These are phyloP conservation scores for Trichoderma semiorbis DNA, from an alignment of 2,329 filamentous ascomycete genomes.

Conservation along the genomic window DNA sequence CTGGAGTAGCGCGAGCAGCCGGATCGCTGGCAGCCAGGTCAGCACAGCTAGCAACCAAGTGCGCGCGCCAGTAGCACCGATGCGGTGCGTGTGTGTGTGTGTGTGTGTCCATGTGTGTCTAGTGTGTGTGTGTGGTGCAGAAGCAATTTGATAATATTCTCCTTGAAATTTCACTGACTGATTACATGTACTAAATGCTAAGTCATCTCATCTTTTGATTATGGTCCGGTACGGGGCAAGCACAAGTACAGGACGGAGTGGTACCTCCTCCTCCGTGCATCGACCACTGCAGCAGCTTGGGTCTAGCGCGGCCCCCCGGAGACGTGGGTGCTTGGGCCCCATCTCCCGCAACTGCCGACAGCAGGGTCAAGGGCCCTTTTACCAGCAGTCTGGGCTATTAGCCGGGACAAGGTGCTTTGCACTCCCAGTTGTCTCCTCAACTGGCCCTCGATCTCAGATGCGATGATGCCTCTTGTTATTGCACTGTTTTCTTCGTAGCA, in stretches of 20 bases:
- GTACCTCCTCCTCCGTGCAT: not conserved
- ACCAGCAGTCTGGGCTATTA: not conserved
- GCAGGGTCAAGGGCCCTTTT: constrained; percentile 6
- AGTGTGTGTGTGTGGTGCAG: too few species aligned
- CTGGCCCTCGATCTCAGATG: not conserved
- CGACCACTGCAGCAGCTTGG: not conserved
- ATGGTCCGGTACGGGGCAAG: not conserved
- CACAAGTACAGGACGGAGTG: too few species aligned
- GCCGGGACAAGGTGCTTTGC: not conserved
- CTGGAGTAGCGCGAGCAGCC: constrained; percentile 1
- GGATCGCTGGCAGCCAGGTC: not conserved
- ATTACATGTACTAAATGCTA: not conserved
- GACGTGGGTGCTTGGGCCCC: not conserved
- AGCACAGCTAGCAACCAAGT: not conserved
- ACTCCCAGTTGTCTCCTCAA: not conserved
- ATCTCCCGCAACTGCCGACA: constrained; percentile 13
- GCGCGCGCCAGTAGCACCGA: not conserved
- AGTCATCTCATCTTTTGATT: not conserved
- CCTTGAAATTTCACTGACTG: not conserved
- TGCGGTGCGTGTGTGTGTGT: not conserved
- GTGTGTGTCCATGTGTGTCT: too few species aligned
- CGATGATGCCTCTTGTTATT: too few species aligned
- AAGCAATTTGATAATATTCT: not conserved
- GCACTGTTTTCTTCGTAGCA: too few species aligned
- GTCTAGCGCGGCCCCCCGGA: not conserved